Percentiles rank a stretch among this genome's conserved stretches.
Conservation (phyloP, 148 eudicot genomes). For the Euryodendron excelsum region DNA sequence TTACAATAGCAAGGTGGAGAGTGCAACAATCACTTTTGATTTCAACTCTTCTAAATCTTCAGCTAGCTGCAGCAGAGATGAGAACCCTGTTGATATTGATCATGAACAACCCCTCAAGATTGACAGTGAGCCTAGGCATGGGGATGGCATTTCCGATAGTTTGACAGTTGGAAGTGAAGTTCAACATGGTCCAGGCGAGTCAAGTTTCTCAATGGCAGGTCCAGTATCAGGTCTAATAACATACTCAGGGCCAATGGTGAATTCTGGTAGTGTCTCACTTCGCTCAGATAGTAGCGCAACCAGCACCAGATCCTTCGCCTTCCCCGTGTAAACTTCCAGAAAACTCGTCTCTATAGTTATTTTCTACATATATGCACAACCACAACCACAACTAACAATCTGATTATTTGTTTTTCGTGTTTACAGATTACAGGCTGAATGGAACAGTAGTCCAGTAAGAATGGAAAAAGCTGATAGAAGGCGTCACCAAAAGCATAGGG, state of each 20-base stretch:
- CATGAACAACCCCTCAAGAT: conserved; percentile 29
- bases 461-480: conserved; percentile 79
- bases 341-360: not conserved
- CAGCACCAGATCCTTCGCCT: conserved; percentile 88
- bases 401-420: not conserved
- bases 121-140: conserved; percentile 34
- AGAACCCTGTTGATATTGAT: conserved; percentile 18
- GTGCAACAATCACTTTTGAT: conserved; percentile 49
- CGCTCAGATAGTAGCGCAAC: conserved; percentile 87
- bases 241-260: conserved; percentile 48
- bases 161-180: conserved; percentile 15
- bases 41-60: conserved; percentile 37
- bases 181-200: conserved; percentile 49
- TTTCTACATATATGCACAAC: not conserved
- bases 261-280: conserved; percentile 65
- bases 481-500: conserved; percentile 46
- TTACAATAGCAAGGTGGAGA: conserved; percentile 52
- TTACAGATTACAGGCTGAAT: conserved; percentile 72
- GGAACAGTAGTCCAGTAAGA: conserved; percentile 89
- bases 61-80: conserved; percentile 16
- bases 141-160: conserved; percentile 18
- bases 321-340: conserved; percentile 63
- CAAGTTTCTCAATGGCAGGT: conserved; percentile 65
- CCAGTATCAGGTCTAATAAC: conserved; percentile 46
- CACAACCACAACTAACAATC: not conserved